A percentile compares a stretch with the other conserved stretches of the same genome.
phyloP scores from a whole-genome alignment of 768 basidiomycete species.

The Rhodosporidiobolus odoratus region DNA sequence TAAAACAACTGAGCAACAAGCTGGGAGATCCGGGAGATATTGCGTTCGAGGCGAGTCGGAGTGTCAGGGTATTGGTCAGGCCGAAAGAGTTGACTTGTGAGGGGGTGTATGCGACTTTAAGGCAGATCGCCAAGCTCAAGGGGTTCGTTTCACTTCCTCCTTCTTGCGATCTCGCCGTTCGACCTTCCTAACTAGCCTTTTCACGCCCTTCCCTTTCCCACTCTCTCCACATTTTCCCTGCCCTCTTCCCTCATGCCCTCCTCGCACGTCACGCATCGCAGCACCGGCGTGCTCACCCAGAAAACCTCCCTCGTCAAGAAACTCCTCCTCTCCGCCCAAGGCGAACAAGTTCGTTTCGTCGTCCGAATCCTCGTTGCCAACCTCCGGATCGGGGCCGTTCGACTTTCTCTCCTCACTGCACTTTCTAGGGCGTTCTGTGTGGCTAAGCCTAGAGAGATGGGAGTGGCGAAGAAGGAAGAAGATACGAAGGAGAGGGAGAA shows the following conservation, averaged over 20 bases:
- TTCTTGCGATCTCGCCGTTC: too few relatives aligned
- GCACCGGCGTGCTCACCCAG: constrained; percentile 66
- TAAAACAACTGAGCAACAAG: constrained; percentile 58
- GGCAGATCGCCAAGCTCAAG: constrained; percentile 58
- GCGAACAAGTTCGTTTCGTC: constrained; percentile 81
- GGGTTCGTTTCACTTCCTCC: constrained; percentile 15
- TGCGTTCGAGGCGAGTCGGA: constrained; percentile 75
- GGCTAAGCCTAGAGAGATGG: constrained; percentile 42
- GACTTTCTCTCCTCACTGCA: constrained; percentile 72
- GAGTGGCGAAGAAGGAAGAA: constrained; percentile 28
- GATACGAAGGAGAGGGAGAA: not conserved
- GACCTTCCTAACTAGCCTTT: too few relatives aligned
- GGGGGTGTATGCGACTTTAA: constrained; percentile 62
- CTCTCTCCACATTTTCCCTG: not conserved
- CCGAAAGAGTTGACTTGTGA: constrained; percentile 63
- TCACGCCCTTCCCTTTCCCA: not conserved
- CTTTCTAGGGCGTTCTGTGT: constrained; percentile 73
- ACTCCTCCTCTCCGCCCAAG: constrained; percentile 73
- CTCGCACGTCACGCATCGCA: not conserved
- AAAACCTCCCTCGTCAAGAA: constrained; percentile 75
- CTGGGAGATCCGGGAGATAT: constrained; percentile 71
- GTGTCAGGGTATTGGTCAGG: constrained; percentile 65
- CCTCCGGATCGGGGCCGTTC: constrained; percentile 80
- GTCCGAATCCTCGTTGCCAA: constrained; percentile 68
- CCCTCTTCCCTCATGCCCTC: not conserved